phyloP scores from a whole-genome alignment of 495 filamentous ascomycete genomes.

The Bathelium albidoporum region DNA sequence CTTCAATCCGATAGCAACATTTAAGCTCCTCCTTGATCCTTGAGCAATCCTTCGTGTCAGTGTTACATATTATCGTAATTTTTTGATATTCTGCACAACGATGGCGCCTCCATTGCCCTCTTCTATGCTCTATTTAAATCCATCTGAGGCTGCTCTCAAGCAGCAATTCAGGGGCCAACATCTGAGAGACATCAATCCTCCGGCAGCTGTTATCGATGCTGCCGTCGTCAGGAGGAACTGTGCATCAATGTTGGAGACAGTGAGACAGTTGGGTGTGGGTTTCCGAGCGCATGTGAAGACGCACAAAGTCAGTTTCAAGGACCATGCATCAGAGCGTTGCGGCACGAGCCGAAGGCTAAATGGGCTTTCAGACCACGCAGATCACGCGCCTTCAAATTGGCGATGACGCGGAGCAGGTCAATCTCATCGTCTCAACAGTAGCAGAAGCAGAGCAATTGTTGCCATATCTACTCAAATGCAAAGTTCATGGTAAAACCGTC shows the following conservation, averaged over 20 bases:
- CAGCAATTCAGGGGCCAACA: constrained; percentile 50
- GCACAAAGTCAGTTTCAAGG: constrained; percentile 56
- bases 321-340: neutral
- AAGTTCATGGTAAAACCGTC: constrained; percentile 38
- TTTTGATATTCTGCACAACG: neutral
- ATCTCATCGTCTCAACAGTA: constrained; percentile 69
- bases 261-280: constrained; percentile 45
- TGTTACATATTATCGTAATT: no score
- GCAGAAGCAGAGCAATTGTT: constrained; percentile 61
- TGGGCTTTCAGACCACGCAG: constrained; percentile 50
- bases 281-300: constrained; percentile 82
- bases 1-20: no score
- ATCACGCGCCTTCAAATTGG: constrained; percentile 67
- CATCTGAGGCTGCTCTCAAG: constrained; percentile 21
- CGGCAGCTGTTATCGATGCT: constrained; percentile 59
- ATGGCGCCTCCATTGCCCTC: neutral
- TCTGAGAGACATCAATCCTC: constrained; percentile 51
- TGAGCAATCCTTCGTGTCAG: no score
- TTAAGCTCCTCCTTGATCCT: no score
- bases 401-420: constrained; percentile 38
- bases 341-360: neutral
- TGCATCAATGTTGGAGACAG: constrained; percentile 58
- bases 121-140: constrained; percentile 22
- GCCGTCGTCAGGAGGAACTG: constrained; percentile 62
- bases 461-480: constrained; percentile 50